Percentiles rank a stretch among this genome's conserved stretches.
Conservation (phyloP, 192 early-diverging fungal species). For the Entomortierella beljakovae region DNA sequence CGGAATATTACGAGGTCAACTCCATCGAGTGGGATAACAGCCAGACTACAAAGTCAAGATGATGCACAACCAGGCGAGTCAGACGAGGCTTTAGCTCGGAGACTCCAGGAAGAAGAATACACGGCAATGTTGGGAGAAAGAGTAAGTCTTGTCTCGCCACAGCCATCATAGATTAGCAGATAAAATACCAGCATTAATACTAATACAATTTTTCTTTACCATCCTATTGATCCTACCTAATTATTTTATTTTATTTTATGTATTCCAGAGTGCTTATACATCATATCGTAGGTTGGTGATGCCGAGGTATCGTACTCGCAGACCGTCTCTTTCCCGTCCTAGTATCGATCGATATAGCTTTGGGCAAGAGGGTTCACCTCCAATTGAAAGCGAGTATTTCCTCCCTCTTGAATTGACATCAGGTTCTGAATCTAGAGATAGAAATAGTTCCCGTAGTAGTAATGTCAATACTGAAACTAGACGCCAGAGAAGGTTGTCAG, state of each 20-base stretch:
- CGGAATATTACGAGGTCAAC: no score
- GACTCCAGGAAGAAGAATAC: conserved; percentile 31
- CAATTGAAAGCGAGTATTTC: background rate
- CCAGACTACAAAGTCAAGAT: background rate
- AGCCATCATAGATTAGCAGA: conserved; percentile 24
- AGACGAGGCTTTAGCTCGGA: conserved; percentile 18
- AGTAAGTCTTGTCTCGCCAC: conserved; percentile 27
- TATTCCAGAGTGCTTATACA: background rate
- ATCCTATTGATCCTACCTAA: no score
- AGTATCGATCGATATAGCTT: background rate
- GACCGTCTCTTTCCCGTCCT: background rate
- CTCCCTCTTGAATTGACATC: background rate
- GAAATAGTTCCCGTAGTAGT: background rate
- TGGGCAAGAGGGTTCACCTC: background rate
- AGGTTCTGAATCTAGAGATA: background rate
- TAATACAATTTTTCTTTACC: conserved; percentile 11
- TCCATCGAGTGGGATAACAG: background rate
- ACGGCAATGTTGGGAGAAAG: conserved; percentile 21
- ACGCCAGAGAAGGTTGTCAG: background rate
- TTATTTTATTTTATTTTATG: background rate
- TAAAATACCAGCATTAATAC: conserved; percentile 9
- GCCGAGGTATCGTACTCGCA: background rate
- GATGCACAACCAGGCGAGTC: background rate
- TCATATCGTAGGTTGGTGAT: background rate
- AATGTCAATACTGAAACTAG: background rate